Base-by-base conservation (phyloP, 495 filamentous ascomycete species). In the Corynascus novoguineensis region DNA sequence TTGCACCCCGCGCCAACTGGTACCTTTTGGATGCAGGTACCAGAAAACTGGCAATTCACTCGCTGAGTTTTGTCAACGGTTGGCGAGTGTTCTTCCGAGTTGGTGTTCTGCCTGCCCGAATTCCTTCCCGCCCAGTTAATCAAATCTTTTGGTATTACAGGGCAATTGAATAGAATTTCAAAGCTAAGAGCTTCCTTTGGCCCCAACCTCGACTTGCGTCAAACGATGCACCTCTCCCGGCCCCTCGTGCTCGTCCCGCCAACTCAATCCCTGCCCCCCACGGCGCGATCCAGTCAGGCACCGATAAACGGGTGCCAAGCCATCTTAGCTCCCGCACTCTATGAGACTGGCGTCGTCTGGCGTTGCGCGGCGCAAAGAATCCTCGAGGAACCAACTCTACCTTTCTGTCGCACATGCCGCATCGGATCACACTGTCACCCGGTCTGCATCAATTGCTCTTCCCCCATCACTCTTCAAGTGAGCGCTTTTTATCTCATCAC, bases 241-340 rank as follows among this genome's bases (percentile, higher is more conserved):
- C 19, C 5, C 11, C 12, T 19, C 11, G 31, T 35, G 24, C 19
- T 12, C 27, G 5, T 19, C 24, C 17, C 22, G 29, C 22, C 0
- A 17, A 17, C 24, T 3, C 2, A 24, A 29, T 29, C 45, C 46
- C 27, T 31, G 28, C 25, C 19, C 55, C 47, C 46, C 35, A 44
- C 54, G n/a, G 12, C n/a, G 32, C 22, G n/a, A 55, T 41, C 50
- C 41, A 45, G 25, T 37, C 52, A 55, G 52, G 52, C 52, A 56
- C 44, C 53, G 42, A 56, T 14, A 56, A 49, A 49, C 35, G 46
- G 35, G 46, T 28, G 46, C 55, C 55, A 57, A 57, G 55, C 55
- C 45, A 10, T 24, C 25, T 24, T 50, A 50, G 55, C 37, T 57
- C 46, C 55, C 55, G 55, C 54, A 17, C 14, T 17, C n/a, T 1